Conservation (phyloP, 2,329 filamentous ascomycete genomes). For the Rhinocladiella similis region DNA sequence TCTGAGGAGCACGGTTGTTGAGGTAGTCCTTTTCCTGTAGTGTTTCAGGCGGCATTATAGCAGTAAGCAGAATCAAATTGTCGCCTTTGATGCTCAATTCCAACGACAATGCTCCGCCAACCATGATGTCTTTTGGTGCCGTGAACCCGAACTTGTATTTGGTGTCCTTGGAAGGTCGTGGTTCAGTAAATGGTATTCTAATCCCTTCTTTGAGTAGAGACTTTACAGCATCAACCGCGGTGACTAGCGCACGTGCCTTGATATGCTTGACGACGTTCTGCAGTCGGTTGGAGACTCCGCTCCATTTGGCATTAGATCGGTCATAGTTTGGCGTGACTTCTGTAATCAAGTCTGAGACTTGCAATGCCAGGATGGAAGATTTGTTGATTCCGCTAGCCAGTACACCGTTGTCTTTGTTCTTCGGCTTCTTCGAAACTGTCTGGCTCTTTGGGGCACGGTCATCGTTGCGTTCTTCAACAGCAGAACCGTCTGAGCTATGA, state of each 20-base stretch:
- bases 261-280: constrained; percentile 58
- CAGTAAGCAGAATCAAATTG: constrained; percentile 73
- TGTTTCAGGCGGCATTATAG: constrained; percentile 75
- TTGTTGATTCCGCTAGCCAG: constrained; percentile 21
- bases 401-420: constrained; percentile 1
- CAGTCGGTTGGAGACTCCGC: constrained; percentile 53
- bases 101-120: constrained; percentile 82
- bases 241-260: constrained; percentile 49
- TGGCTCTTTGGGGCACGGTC: too few species aligned
- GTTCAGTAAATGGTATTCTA: constrained; percentile 80
- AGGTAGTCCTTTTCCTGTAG: constrained; percentile 95
- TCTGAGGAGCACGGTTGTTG: constrained; percentile 92
- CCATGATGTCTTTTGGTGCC: constrained; percentile 76
- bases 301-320: constrained; percentile 42
- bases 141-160: constrained; percentile 80
- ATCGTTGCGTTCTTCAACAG: too few species aligned
- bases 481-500: constrained; percentile 6
- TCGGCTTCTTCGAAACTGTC: neutral
- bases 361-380: constrained; percentile 39
- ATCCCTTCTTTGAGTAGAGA: constrained; percentile 68
- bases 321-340: constrained; percentile 60
- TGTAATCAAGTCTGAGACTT: constrained; percentile 63
- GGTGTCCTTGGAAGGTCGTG: constrained; percentile 70
- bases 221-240: constrained; percentile 65
- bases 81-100: constrained; percentile 68